phyloP scores from a whole-genome alignment of 345 rosid species.

The Mercurialis annua region DNA sequence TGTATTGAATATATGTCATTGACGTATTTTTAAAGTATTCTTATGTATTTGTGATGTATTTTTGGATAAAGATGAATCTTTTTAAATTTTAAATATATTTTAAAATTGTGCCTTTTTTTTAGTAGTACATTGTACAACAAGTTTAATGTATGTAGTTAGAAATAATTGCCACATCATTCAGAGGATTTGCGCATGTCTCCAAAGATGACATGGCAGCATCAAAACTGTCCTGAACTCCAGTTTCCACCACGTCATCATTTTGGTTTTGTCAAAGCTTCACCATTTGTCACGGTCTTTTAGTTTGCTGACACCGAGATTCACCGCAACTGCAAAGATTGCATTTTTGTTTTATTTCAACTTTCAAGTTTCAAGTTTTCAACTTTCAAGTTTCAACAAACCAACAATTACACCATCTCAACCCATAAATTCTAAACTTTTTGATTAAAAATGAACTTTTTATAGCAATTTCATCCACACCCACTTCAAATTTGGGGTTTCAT shows the following conservation, averaged over 20 bases:
- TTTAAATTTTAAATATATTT: too few species aligned
- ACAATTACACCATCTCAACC: not conserved
- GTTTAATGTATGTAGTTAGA: too few species aligned
- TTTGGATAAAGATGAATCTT: too few species aligned
- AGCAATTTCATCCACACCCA: not conserved
- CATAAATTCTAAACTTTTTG: not conserved
- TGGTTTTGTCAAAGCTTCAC: not conserved
- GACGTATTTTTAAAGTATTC: too few species aligned
- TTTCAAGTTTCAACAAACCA: too few species aligned
- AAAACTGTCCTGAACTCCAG: not conserved
- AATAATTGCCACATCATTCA: too few species aligned
- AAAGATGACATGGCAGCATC: not conserved
- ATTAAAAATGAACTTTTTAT: constrained; percentile 3
- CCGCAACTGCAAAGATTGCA: not conserved
- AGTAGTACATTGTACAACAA: too few species aligned
- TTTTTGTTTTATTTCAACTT: not conserved
- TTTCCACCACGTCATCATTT: constrained; percentile 9
- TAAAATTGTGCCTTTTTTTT: too few species aligned
- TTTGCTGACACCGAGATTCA: not conserved
- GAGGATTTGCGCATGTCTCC: too few species aligned
- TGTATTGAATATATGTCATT: too few species aligned
- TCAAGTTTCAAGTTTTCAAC: too few species aligned
- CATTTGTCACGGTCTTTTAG: not conserved
- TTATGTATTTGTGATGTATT: too few species aligned
- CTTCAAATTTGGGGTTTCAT: not conserved